Evolutionary conservation across 768 basidiomycete species (phyloP).

Genomic region (Kwoniella sp.): DNA sequence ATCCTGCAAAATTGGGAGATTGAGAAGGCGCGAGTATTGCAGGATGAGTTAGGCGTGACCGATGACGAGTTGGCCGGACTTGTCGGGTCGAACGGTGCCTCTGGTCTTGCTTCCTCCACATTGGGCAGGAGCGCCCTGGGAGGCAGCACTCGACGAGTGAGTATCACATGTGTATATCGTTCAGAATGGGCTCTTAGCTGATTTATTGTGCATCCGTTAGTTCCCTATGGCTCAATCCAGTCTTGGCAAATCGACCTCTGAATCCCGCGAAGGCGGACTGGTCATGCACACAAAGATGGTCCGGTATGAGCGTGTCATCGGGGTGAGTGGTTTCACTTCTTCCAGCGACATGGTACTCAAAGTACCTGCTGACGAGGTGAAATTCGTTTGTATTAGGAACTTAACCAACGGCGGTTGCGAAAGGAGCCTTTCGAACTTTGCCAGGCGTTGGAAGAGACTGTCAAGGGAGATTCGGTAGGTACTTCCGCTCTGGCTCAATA

Average conservation of each 20-base stretch:
- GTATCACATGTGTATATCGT: no score
- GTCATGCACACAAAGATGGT: constrained; percentile 65
- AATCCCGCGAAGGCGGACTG: constrained; percentile 40
- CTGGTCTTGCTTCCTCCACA: constrained; percentile 22
- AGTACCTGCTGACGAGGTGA: constrained; percentile 6
- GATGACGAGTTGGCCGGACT: constrained; percentile 42
- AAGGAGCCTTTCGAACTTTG: constrained; percentile 48
- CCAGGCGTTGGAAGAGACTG: constrained; percentile 41
- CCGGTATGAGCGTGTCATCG: constrained; percentile 83
- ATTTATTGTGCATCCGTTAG: no score
- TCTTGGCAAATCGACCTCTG: constrained; percentile 23
- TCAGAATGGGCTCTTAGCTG: not conserved
- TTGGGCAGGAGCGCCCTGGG: constrained; percentile 43
- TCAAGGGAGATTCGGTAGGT: constrained; percentile 46
- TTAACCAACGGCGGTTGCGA: constrained; percentile 41
- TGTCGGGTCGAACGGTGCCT: constrained; percentile 12
- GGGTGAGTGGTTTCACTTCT: constrained; percentile 71
- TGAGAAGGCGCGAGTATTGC: constrained; percentile 44
- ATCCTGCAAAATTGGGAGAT: constrained; percentile 49
- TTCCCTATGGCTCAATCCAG: constrained; percentile 45
- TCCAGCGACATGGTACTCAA: constrained; percentile 60
- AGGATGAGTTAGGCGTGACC: constrained; percentile 51
- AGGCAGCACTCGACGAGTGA: constrained; percentile 42
- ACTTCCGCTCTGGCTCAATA: no score
- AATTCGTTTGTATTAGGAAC: constrained; percentile 28